Conservation (phyloP, 345 rosid species). For the Nephelium lappaceum region DNA sequence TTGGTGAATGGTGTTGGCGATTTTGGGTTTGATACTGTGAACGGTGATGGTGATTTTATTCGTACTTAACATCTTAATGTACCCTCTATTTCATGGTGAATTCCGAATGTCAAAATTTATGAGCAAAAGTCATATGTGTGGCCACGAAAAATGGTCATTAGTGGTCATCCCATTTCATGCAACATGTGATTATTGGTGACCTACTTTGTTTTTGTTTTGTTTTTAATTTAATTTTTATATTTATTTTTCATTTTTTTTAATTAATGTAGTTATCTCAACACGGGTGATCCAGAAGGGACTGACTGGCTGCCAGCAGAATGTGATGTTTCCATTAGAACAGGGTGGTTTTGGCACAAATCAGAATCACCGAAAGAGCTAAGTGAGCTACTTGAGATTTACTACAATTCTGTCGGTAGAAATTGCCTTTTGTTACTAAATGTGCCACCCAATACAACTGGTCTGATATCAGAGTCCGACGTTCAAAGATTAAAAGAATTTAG, state of each 20-base stretch:
- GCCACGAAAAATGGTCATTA: neutral
- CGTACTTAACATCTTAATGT: too few relatives aligned
- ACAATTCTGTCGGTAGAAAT: slow-evolving; percentile 68
- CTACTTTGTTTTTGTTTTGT: neutral
- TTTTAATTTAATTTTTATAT: too few relatives aligned
- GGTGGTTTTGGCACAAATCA: slow-evolving; percentile 79
- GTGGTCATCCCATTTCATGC: neutral
- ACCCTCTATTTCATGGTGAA: too few relatives aligned
- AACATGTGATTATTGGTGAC: neutral
- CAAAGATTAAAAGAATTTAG: slow-evolving; percentile 47
- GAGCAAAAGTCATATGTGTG: too few relatives aligned
- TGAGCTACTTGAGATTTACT: slow-evolving; percentile 57
- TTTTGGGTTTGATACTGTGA: too few relatives aligned
- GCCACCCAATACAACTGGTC: slow-evolving; percentile 72
- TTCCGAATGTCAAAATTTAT: too few relatives aligned
- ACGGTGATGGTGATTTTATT: too few relatives aligned
- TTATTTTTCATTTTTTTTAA: too few relatives aligned
- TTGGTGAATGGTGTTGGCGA: too few relatives aligned
- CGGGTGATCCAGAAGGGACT: slow-evolving; percentile 62
- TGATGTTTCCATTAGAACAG: slow-evolving; percentile 61
- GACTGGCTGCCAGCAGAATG: slow-evolving; percentile 76
- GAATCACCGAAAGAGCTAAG: slow-evolving; percentile 57
- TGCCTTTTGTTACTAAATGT: slow-evolving; percentile 66
- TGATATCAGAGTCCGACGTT: slow-evolving; percentile 52
- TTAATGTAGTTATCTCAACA: slow-evolving; percentile 51